A percentile compares a stretch with the other conserved stretches of the same genome.
Conservation (phyloP, 108 stramenopile species). For the Nitzschia palea region DNA sequence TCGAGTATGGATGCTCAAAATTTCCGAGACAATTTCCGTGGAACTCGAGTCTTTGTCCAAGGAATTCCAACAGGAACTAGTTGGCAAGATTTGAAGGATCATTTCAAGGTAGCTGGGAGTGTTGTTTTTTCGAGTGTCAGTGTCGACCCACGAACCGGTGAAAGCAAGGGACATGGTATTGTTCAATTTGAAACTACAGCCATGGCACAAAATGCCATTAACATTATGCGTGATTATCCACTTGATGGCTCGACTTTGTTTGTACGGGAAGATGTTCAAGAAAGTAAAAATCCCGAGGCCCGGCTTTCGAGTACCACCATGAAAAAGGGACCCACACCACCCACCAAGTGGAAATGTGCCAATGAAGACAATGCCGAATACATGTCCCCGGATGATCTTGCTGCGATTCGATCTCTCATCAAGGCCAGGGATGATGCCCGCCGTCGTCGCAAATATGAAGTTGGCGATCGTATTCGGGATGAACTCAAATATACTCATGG, state of each 20-base stretch:
- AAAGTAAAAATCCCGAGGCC: conserved; percentile 22
- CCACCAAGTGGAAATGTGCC: conserved; percentile 76
- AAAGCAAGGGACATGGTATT: conserved; percentile 75
- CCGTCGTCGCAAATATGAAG: conserved; percentile 54
- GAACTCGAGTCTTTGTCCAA: conserved; percentile 82
- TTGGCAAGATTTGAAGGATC: conserved; percentile 89
- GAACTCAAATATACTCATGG: conserved; percentile 57
- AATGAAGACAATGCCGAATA: conserved; percentile 56
- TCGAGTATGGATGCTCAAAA: conserved; percentile 11
- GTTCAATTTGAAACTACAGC: conserved; percentile 80
- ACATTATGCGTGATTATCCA: conserved; percentile 76
- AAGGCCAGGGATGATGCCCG: conserved; percentile 68
- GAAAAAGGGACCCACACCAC: conserved; percentile 30
- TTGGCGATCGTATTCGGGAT: conserved; percentile 70
- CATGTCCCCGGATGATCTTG: conserved; percentile 40
- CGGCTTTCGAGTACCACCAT: not conserved
- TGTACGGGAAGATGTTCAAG: conserved; percentile 83
- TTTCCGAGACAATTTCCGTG: conserved; percentile 59
- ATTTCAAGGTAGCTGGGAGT: conserved; percentile 68
- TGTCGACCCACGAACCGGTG: conserved; percentile 57
- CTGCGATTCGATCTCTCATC: conserved; percentile 47
- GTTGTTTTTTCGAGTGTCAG: conserved; percentile 85
- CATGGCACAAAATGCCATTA: conserved; percentile 67
- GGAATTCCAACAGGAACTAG: conserved; percentile 58
- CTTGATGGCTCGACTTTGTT: conserved; percentile 62